Evolutionary conservation across 805 yeast genomes (phyloP).

Genomic region (Monosporozyma yasuniensis): DNA sequence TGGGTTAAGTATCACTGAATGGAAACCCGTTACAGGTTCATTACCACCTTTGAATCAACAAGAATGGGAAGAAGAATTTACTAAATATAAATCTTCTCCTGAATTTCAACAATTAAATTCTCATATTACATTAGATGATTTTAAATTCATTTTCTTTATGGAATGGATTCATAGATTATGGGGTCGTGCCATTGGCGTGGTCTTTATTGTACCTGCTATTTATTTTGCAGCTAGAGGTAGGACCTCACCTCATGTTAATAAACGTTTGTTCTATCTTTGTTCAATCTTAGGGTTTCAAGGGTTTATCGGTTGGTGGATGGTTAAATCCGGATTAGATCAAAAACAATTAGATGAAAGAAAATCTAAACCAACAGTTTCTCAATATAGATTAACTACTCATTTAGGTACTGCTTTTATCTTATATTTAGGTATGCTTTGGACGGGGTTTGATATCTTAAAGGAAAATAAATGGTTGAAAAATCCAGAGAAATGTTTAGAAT

Average conservation of each 20-base stretch:
- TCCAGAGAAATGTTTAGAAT: slow-evolving; percentile 47
- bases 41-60: slow-evolving; percentile 74
- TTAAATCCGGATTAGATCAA: slow-evolving; percentile 84
- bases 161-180: slow-evolving; percentile 95
- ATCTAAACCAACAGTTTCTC: slow-evolving; percentile 96
- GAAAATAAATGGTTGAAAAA: slow-evolving; percentile 61
- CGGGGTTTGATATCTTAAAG: slow-evolving; percentile 75
- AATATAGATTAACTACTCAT: slow-evolving; percentile 88
- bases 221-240: slow-evolving; percentile 64
- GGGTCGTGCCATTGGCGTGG: slow-evolving; percentile 84
- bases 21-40: slow-evolving; percentile 96
- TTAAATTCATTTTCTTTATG: slow-evolving; percentile 90
- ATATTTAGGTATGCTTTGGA: slow-evolving; percentile 82
- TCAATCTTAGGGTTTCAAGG: slow-evolving; percentile 86
- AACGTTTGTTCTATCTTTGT: slow-evolving; percentile 62
- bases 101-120: slow-evolving; percentile 86
- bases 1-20: slow-evolving; percentile 91
- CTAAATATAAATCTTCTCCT: slow-evolving; percentile 74
- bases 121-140: slow-evolving; percentile 74
- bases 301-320: slow-evolving; percentile 99
- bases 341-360: slow-evolving; percentile 66
- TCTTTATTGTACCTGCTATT: slow-evolving; percentile 74
- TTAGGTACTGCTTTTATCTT: slow-evolving; percentile 85
- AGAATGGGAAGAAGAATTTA: slow-evolving; percentile 84
- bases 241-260: slow-evolving; percentile 59